Evolutionary conservation across 805 yeast species (phyloP).

Genomic region (Tetrapisispora iriomotensis): DNA sequence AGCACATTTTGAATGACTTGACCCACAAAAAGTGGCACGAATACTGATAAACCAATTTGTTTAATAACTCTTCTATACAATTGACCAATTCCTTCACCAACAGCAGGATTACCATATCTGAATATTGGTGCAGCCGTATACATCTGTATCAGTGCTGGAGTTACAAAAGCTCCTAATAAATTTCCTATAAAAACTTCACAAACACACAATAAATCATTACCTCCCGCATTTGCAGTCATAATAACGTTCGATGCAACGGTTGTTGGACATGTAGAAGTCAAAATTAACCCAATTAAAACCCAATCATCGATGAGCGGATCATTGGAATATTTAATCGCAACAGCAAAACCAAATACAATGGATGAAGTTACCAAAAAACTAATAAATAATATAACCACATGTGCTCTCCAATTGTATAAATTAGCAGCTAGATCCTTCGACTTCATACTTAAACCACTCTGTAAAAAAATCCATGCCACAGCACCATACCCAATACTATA

Average conservation of each 20-base stretch:
- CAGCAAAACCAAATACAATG: slow-evolving; percentile 62
- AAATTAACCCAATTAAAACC: slow-evolving; percentile 72
- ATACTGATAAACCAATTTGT: slow-evolving; percentile 75
- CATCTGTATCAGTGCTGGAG: slow-evolving; percentile 78
- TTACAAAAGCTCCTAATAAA: slow-evolving; percentile 72
- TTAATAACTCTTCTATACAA: slow-evolving; percentile 75
- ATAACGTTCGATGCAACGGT: slow-evolving; percentile 88
- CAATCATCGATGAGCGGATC: slow-evolving; percentile 57
- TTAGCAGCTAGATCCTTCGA: slow-evolving; percentile 53
- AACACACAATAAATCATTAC: slow-evolving; percentile 66
- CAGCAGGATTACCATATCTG: slow-evolving; percentile 73
- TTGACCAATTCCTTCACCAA: slow-evolving; percentile 38
- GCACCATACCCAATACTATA: slow-evolving; percentile 79
- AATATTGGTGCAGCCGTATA: slow-evolving; percentile 47
- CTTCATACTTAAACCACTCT: slow-evolving; percentile 72
- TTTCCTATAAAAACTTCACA: slow-evolving; percentile 85
- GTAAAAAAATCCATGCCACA: slow-evolving; percentile 74
- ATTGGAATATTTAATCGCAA: slow-evolving; percentile 52
- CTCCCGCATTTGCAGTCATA: slow-evolving; percentile 81
- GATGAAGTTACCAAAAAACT: slow-evolving; percentile 66
- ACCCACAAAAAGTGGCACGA: slow-evolving; percentile 82
- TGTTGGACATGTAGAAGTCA: slow-evolving; percentile 83
- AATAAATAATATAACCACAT: slow-evolving; percentile 52
- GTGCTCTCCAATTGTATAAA: slow-evolving; percentile 74
- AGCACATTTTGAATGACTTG: slow-evolving; percentile 66